Evolutionary conservation across 768 basidiomycete species (phyloP).

Genomic region (Fibroporia radiculosa): DNA sequence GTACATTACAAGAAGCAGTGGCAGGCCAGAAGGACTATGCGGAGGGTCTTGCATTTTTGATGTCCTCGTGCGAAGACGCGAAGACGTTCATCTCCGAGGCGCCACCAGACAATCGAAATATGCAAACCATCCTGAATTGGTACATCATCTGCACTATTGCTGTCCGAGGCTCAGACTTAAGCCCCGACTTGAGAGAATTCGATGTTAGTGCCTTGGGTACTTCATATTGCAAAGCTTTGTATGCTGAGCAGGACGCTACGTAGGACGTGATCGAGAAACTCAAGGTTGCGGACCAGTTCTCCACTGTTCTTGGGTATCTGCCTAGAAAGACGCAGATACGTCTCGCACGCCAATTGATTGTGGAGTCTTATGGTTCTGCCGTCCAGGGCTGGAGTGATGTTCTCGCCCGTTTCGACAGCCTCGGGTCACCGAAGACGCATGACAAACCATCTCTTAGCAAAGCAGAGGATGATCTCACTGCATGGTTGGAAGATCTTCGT

Average conservation of each 20-base stretch:
- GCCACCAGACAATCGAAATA: conserved; percentile 54
- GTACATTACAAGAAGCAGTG: conserved; percentile 35
- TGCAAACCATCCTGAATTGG: conserved; percentile 54
- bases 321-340: conserved; percentile 47
- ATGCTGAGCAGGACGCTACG: conserved; percentile 29
- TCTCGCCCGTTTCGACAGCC: conserved; percentile 30
- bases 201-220: conserved; percentile 28
- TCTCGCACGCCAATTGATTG: conserved; percentile 43
- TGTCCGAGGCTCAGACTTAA: conserved; percentile 43
- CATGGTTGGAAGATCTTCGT: conserved; percentile 47
- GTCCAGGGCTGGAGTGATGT: conserved; percentile 39
- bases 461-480: conserved; percentile 48
- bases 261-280: conserved; percentile 34
- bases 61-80: conserved; percentile 53
- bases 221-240: neutral
- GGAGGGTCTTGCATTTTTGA: conserved; percentile 53
- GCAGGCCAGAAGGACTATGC: conserved; percentile 40
- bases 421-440: conserved; percentile 12
- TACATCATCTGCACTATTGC: conserved; percentile 45
- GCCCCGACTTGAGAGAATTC: conserved; percentile 41
- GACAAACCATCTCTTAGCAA: conserved; percentile 28
- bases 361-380: conserved; percentile 37
- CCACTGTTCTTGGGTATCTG: conserved; percentile 34
- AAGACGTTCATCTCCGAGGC: conserved; percentile 45
- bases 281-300: conserved; percentile 46